Percentiles rank a stretch among this genome's conserved stretches.
Evolutionary conservation across 2,329 filamentous ascomycete species (phyloP).

Genomic region (Colletotrichum coccodes): DNA sequence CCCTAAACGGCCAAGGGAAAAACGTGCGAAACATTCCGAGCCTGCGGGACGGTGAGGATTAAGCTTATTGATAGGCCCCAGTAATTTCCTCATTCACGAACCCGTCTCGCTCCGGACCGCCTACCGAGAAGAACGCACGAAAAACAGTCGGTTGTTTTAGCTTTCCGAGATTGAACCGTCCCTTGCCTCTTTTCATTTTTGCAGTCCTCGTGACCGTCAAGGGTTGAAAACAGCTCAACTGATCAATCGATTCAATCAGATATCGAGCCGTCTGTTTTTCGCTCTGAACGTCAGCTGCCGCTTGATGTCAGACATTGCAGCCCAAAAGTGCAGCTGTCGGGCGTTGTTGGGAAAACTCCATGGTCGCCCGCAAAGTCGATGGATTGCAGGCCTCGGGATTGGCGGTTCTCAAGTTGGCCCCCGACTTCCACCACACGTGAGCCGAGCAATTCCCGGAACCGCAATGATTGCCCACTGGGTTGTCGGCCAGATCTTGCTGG

Average conservation of each 20-base stretch:
- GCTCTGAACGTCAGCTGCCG: conserved; percentile 11
- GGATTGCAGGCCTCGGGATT: not conserved
- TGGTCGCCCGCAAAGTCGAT: not conserved
- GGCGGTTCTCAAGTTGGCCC: no score
- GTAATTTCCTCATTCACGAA: conserved; percentile 12
- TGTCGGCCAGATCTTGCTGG: no score
- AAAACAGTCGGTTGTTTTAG: conserved; percentile 26
- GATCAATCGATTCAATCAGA: not conserved
- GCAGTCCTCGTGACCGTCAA: conserved; percentile 7
- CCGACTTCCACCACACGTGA: no score
- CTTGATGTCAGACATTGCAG: not conserved
- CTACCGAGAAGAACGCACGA: conserved; percentile 9
- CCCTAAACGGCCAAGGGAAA: not conserved
- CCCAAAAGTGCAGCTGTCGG: conserved; percentile 4
- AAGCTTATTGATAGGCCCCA: conserved; percentile 31
- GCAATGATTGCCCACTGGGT: no score
- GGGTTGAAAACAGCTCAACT: not conserved
- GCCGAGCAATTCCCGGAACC: no score
- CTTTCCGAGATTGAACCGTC: conserved; percentile 20
- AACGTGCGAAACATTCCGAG: conserved; percentile 25
- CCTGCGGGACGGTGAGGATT: conserved; percentile 14
- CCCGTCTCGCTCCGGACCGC: conserved; percentile 7
- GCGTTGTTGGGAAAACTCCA: not conserved
- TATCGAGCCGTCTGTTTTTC: not conserved
- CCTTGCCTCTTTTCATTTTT: conserved; percentile 2